Evolutionary conservation across 495 filamentous ascomycete genomes (phyloP), one percentile per base, ranked within the genome.

Genomic region (Xylaria flabelliformis): DNA sequence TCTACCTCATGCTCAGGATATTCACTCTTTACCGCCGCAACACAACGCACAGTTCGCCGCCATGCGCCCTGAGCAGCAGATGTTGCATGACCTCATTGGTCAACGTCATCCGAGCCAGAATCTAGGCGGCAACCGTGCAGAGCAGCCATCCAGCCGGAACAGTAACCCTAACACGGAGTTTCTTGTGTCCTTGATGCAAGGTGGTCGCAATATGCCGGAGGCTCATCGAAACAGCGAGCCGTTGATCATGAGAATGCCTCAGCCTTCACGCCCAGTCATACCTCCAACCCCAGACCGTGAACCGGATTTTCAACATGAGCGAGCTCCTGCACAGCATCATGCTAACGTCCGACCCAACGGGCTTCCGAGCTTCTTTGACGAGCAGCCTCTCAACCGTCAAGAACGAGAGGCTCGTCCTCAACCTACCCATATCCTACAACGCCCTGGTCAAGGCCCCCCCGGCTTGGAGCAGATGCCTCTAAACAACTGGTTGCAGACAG

Each of bases 361-460:
- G 75, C 80, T 79, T 1, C 81, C 83, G 0, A 79, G 78, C 66
- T 85, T 84, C 71, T 76, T 85, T 26, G 83, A 86, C 19, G 85
- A 82, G 36, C 66, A 64, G 21, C 78, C 81, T 59, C 82, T 83
- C 70, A 84, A 82, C 61, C 82, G 79, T 3, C 73, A 77, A 1
- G 83, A 86, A 44, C 74, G 69, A 26, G 82, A 84, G 39, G 62
- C 42, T 71, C 85, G 82, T 26, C 82, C 81, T 29, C 80, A 81
- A 66, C 85, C 85, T 12, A 89, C 86, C 6, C 85, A 88, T 70
- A 89, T 89, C 53, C 79, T 89, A 24, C 86, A 88, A 74, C 85
- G 87, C 13, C 85, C 85, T 8, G 70, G 62, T 12, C 70, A 72
- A 53, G 85, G 83, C 17, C 85, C 85, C 10, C 81, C 83, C 0